phyloP scores from a whole-genome alignment of 2,329 filamentous ascomycete species.

The Aspergillus thermomutatus region DNA sequence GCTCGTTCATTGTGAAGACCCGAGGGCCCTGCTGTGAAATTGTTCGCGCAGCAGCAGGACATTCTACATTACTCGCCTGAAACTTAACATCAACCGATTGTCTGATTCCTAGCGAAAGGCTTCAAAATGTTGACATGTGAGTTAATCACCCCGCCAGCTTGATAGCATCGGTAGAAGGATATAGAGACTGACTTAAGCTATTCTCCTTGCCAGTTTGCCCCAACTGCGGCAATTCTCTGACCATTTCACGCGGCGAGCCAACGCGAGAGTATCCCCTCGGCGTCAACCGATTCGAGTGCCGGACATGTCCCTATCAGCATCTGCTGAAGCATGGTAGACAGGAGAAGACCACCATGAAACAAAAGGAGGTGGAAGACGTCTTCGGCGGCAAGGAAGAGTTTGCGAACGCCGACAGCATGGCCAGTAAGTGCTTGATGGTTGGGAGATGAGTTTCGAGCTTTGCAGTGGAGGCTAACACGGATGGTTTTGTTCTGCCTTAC shows the following conservation, averaged over 20 bases:
- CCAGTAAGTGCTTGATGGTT: conserved; percentile 44
- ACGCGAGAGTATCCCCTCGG: conserved; percentile 39
- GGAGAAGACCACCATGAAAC: conserved; percentile 74
- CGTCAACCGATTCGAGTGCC: conserved; percentile 85
- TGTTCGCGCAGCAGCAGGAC: conserved; percentile 1
- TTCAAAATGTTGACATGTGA: conserved; percentile 31
- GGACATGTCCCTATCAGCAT: conserved; percentile 91
- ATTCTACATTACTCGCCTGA: neutral
- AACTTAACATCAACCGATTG: neutral
- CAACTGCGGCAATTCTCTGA: conserved; percentile 49
- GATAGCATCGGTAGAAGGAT: neutral
- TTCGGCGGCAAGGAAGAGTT: conserved; percentile 84
- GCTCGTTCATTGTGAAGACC: conserved; percentile 2
- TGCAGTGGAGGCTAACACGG: conserved; percentile 10
- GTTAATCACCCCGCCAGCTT: conserved; percentile 8
- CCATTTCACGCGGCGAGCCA: conserved; percentile 41
- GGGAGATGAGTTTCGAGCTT: neutral
- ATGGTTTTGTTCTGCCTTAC: conserved; percentile 10
- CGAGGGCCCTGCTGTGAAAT: conserved; percentile 10
- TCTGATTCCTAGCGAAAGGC: neutral
- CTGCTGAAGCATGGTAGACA: conserved; percentile 75
- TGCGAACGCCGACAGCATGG: conserved; percentile 84
- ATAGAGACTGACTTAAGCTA: conserved; percentile 15
- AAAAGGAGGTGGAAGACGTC: conserved; percentile 85
- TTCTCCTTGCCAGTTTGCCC: conserved; percentile 40